A percentile compares a stretch with the other conserved stretches of the same genome.
Conservation (phyloP, 208 protist species). For the Leishmania lainsoni region DNA sequence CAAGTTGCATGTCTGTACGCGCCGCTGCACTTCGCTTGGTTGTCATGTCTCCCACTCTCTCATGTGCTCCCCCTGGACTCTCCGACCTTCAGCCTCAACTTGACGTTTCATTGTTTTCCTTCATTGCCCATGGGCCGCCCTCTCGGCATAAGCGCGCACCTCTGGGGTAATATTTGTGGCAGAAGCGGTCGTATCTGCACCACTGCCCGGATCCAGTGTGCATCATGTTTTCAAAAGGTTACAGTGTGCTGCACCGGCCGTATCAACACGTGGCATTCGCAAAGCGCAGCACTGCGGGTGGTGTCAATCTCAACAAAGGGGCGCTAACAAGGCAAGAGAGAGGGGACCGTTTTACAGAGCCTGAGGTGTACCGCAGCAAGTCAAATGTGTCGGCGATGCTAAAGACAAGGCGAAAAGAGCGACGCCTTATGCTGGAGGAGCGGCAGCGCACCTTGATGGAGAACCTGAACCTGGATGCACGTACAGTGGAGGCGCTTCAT, state of each 20-base stretch:
- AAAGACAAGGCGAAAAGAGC: conserved; percentile 51
- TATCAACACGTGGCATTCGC: conserved; percentile 35
- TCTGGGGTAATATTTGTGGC: neutral
- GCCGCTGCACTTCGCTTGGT: neutral
- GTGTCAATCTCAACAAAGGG: conserved; percentile 65
- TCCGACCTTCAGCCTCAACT: neutral
- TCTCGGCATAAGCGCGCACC: neutral
- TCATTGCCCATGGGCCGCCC: neutral
- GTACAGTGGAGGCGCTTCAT: conserved; percentile 43
- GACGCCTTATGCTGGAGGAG: conserved; percentile 46
- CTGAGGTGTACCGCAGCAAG: conserved; percentile 67
- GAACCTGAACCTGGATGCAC: conserved; percentile 37
- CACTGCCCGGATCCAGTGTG: too few relatives aligned
- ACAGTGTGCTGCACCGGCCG: conserved; percentile 17
- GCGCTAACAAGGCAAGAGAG: conserved; percentile 45
- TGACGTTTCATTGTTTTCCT: neutral
- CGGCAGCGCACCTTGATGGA: conserved; percentile 35
- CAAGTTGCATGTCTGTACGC: neutral
- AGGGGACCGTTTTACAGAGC: conserved; percentile 81
- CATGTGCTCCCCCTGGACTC: neutral
- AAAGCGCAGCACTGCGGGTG: conserved; percentile 39
- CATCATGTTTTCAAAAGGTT: conserved; percentile 18
- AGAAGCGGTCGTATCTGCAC: neutral
- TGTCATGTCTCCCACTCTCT: neutral
- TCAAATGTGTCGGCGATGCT: conserved; percentile 61